A percentile compares a stretch with the other conserved stretches of the same genome.
These are phyloP conservation scores for Eleusine coracana DNA, from an alignment of 176 grass and related monocot genomes.

Conservation along the genomic window DNA sequence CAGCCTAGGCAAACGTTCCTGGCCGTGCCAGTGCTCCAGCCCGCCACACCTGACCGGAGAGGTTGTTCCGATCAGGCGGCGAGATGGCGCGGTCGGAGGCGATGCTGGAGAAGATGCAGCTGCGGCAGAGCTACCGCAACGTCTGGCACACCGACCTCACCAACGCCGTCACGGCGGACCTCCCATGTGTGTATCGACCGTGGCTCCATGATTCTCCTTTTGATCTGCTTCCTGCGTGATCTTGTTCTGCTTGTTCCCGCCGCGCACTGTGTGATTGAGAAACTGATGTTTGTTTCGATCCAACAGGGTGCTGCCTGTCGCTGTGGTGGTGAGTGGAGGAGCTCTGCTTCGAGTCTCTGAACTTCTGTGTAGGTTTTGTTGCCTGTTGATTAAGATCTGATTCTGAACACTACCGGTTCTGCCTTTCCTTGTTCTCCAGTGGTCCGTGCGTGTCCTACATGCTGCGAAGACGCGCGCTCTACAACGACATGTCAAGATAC, in stretches of 20 bases:
- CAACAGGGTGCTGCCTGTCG: constrained; percentile 80
- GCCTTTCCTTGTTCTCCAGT: constrained; percentile 34
- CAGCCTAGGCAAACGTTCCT: background rate
- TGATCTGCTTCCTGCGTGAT: background rate
- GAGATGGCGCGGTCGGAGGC: constrained; percentile 58
- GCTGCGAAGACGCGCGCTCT: constrained; percentile 88
- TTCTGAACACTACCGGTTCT: background rate
- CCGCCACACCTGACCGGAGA: too few species aligned
- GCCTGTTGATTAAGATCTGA: background rate
- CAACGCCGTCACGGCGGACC: constrained; percentile 63
- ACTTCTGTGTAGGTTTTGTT: background rate
- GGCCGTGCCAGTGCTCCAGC: background rate
- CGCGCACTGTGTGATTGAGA: too few species aligned
- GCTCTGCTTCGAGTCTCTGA: background rate
- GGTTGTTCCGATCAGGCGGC: background rate
- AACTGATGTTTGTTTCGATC: background rate
- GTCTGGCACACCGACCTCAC: constrained; percentile 93
- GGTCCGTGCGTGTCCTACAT: constrained; percentile 92
- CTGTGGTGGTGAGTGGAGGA: constrained; percentile 75
- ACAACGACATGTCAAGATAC: constrained; percentile 98
- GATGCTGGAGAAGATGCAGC: constrained; percentile 79
- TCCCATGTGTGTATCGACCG: constrained; percentile 53
- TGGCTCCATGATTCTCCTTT: background rate
- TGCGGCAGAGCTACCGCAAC: constrained; percentile 88
- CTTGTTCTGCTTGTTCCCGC: background rate